A percentile compares a stretch with the other conserved stretches of the same genome.
Conservation (phyloP, 2,329 filamentous ascomycete species). For the Phoma sp. region DNA sequence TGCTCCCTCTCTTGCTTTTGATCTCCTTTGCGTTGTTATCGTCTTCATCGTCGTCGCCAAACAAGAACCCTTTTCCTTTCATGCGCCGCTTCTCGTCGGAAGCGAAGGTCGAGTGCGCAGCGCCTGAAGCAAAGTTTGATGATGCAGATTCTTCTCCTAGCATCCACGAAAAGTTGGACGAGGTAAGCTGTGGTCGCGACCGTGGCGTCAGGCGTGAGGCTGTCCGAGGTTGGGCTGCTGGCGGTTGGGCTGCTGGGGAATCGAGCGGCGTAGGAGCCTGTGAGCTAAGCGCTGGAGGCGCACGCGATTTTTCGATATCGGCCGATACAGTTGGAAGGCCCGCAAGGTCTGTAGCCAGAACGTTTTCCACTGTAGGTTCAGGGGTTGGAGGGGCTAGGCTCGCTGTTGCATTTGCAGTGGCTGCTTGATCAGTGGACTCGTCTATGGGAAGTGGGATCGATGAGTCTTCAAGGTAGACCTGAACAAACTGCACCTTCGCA, state of each 20-base stretch:
- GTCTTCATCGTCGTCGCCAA: slow-evolving; percentile 50
- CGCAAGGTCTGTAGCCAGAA: slow-evolving; percentile 24
- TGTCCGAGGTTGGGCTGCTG: slow-evolving; percentile 20
- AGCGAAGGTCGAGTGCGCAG: slow-evolving; percentile 43
- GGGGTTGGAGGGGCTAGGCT: slow-evolving; percentile 26
- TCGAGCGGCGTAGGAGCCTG: slow-evolving; percentile 28
- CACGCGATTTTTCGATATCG: not conserved
- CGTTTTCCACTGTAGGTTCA: slow-evolving; percentile 28
- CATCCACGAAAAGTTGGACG: slow-evolving; percentile 83
- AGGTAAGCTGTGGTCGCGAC: slow-evolving; percentile 69
- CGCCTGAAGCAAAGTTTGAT: slow-evolving; percentile 43
- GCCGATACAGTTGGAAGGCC: slow-evolving; percentile 9
- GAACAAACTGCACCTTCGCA: slow-evolving; percentile 58
- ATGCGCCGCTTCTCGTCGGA: slow-evolving; percentile 45
- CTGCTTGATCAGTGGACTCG: slow-evolving; percentile 39
- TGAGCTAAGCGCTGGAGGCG: slow-evolving; percentile 3
- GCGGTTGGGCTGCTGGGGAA: slow-evolving; percentile 15
- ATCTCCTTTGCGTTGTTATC: slow-evolving; percentile 23
- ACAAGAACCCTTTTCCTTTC: slow-evolving; percentile 49
- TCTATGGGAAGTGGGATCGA: slow-evolving; percentile 52
- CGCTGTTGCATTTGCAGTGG: slow-evolving; percentile 29
- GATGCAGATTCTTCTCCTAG: slow-evolving; percentile 53
- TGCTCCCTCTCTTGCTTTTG: slow-evolving; percentile 30
- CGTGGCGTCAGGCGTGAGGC: slow-evolving; percentile 45
- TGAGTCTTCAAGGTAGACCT: slow-evolving; percentile 57